Conservation (phyloP, 1,284 basidiomycete genomes). For the Quambalaria eucalypti region DNA sequence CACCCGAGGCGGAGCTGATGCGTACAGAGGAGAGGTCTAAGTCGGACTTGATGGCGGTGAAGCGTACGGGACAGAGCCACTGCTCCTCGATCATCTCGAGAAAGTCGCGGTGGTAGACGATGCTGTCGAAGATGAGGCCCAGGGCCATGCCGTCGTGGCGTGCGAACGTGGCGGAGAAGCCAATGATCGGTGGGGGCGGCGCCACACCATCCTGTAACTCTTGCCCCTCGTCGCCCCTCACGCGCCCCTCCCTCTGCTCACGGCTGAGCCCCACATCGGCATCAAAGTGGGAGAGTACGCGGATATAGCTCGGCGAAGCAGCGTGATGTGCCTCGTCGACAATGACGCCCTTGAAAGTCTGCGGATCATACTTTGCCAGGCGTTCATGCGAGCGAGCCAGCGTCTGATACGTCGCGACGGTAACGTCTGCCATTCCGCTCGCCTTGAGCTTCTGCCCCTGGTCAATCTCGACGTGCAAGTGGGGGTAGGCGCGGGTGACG, state of each 20-base stretch:
- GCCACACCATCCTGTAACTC: neutral
- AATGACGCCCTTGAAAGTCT: slow-evolving; percentile 67
- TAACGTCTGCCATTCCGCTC: slow-evolving; percentile 72
- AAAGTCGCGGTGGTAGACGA: slow-evolving; percentile 91
- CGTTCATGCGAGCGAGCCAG: slow-evolving; percentile 58
- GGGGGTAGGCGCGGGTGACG: slow-evolving; percentile 60
- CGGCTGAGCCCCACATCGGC: slow-evolving; percentile 30
- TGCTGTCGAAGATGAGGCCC: slow-evolving; percentile 75
- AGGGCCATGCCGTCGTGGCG: slow-evolving; percentile 84
- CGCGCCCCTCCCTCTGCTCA: neutral
- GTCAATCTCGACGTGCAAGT: slow-evolving; percentile 79
- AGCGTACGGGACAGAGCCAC: slow-evolving; percentile 52
- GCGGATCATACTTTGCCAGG: slow-evolving; percentile 70
- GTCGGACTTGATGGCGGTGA: slow-evolving; percentile 37
- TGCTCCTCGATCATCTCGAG: slow-evolving; percentile 80
- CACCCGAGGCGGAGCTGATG: slow-evolving; percentile 10
- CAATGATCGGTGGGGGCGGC: slow-evolving; percentile 61
- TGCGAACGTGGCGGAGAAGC: slow-evolving; percentile 90
- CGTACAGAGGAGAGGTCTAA: slow-evolving; percentile 31
- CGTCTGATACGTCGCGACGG: slow-evolving; percentile 87
- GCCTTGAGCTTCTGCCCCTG: slow-evolving; percentile 70
- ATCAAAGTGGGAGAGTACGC: slow-evolving; percentile 68
- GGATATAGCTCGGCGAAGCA: slow-evolving; percentile 75
- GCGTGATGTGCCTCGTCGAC: slow-evolving; percentile 74
- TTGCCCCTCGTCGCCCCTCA: no score